Conservation (phyloP, 1,284 basidiomycete genomes). For the Bjerkandera adusta region DNA sequence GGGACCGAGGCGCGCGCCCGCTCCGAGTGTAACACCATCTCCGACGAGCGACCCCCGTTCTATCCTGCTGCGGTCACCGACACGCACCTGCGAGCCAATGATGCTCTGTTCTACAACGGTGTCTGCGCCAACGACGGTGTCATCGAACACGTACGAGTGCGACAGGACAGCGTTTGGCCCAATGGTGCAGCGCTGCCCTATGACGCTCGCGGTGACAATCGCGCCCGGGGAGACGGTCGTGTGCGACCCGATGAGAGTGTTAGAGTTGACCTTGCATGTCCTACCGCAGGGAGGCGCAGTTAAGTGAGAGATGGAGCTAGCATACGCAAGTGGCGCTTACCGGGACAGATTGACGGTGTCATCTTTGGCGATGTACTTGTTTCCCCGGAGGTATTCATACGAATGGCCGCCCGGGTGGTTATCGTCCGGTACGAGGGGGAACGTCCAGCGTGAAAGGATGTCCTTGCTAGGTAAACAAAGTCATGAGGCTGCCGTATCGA, state of each 20-base stretch:
- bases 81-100: slow-evolving; percentile 71
- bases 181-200: slow-evolving; percentile 74
- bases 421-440: slow-evolving; percentile 92
- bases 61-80: slow-evolving; percentile 66
- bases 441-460: slow-evolving; percentile 90
- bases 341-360: slow-evolving; percentile 73
- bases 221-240: slow-evolving; percentile 65
- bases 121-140: slow-evolving; percentile 73
- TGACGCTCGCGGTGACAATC: slow-evolving; percentile 66
- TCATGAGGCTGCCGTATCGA: neutral
- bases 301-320: slow-evolving; percentile 1
- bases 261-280: slow-evolving; percentile 81
- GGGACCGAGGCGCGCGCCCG: slow-evolving; percentile 62
- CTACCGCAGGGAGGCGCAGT: slow-evolving; percentile 29
- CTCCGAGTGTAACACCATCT: slow-evolving; percentile 78
- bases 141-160: slow-evolving; percentile 83
- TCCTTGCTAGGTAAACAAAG: slow-evolving; percentile 67
- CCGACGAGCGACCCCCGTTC: slow-evolving; percentile 76
- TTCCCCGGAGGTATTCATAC: slow-evolving; percentile 84
- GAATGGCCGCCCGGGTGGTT: slow-evolving; percentile 80
- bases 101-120: slow-evolving; percentile 78
- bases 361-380: slow-evolving; percentile 82
- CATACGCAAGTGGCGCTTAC: slow-evolving; percentile 33
- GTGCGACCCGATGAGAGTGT: slow-evolving; percentile 78
- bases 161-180: slow-evolving; percentile 62